Evolutionary conservation across 1,139 yeast genomes (phyloP).

Genomic region (Magnusiomyces tetraspermus): DNA sequence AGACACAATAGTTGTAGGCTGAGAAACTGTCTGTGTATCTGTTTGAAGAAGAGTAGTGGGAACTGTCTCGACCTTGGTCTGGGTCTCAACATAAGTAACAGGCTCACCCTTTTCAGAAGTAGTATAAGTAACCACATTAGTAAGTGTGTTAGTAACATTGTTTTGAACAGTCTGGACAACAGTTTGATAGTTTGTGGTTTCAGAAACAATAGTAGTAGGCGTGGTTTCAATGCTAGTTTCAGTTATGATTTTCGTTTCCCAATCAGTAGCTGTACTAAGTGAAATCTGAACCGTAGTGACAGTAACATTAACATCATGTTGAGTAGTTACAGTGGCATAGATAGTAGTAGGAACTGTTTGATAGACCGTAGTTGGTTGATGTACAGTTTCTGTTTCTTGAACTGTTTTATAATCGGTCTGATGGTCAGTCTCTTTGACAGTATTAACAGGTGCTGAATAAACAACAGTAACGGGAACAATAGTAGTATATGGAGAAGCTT

Average conservation of each 20-base stretch:
- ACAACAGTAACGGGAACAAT: conserved; percentile 1
- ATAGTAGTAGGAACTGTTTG: background rate
- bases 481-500: conserved; percentile 4
- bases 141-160: background rate
- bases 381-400: background rate
- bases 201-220: conserved; percentile 3
- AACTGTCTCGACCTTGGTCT: background rate
- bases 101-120: background rate
- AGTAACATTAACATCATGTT: background rate
- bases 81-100: background rate
- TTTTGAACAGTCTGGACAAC: conserved; percentile 1
- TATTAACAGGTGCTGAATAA: background rate
- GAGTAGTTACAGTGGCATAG: background rate
- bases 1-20: conserved; percentile 4
- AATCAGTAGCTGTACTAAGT: background rate
- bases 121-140: background rate
- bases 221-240: background rate
- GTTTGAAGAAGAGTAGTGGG: conserved; percentile 1
- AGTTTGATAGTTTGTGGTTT: background rate
- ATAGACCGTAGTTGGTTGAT: conserved; percentile 1
- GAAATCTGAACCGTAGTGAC: background rate
- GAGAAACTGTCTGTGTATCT: background rate
- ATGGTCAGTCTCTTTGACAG: background rate
- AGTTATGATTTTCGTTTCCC: background rate
- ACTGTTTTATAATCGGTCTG: background rate